Evolutionary conservation across 768 basidiomycete species (phyloP), one percentile per base, ranked within the genome.

Genomic region (Tephrocybe sp.): DNA sequence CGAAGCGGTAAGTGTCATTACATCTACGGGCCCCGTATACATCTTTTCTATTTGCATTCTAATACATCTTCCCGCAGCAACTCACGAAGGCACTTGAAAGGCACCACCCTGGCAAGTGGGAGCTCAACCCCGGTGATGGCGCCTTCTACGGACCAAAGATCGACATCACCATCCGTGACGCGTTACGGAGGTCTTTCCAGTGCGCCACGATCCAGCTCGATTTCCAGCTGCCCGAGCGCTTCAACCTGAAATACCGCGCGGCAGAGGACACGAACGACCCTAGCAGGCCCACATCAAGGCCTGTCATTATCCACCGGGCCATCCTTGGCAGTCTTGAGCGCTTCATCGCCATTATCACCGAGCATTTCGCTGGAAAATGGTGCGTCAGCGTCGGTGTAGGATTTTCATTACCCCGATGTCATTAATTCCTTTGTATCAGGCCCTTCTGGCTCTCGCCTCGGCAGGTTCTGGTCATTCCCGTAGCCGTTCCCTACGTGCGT

Each of bases 121-220:
- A 85, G 46, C 69, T 95, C 49, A 97, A 97, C 68, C 90, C 91
- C 8, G 96, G 94, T 37, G 97, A 99, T 61, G 97, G 97, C 42
- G 97, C 97, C 9, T 99, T 99, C 80, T 99, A 99, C 71, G 97
- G 97, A 0, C 97, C 97, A 55, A 98, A 98, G 76, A 96, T 98
- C 62, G 97, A 98, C 69, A 96, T 99, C 72, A 92, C 89, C 52
- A 89, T 98, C 64, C 82, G 84, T 21, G 97, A 99, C 60, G 95
- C 97, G 0, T 77, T 98, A 19, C 83, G 79, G 30, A 85, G 97
- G 38, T 92, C 92, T 19, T 96, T 93, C 84, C 97, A 99, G 69
- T 98, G 96, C 62, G 97, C 94, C 32, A 98, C 97, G 2, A 98
- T 98, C 68, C 91, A 98, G 71, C 89, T 99, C 51, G 96, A 98